These are phyloP conservation scores for Naganishia vaughanmartiniae DNA, from an alignment of 768 basidiomycete genomes.

Conservation along the genomic window DNA sequence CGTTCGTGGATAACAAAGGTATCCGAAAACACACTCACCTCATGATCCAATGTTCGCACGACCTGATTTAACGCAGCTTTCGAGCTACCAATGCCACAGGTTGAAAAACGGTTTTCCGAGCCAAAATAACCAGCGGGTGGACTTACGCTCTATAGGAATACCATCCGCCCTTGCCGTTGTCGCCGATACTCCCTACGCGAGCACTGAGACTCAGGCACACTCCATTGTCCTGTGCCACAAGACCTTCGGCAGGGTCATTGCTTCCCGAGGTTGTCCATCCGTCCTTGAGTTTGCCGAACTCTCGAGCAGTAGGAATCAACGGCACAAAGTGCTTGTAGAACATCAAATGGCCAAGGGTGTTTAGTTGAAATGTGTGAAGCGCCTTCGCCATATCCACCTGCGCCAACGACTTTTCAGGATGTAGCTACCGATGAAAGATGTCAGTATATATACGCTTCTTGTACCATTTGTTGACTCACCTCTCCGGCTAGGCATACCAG, in stretches of 20 bases:
- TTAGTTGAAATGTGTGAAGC: conserved; percentile 53
- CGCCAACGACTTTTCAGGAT: conserved; percentile 54
- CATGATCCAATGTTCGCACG: conserved; percentile 52
- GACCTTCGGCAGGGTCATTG: conserved; percentile 50
- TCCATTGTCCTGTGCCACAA: conserved; percentile 40
- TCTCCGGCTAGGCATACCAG: conserved; percentile 53
- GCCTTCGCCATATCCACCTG: conserved; percentile 44
- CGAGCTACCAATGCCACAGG: conserved; percentile 40
- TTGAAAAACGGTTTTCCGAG: neutral
- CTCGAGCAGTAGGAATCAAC: conserved; percentile 50
- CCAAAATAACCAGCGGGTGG: neutral
- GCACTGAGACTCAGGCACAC: conserved; percentile 53
- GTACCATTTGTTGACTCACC: conserved; percentile 39
- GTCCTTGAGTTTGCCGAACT: conserved; percentile 34
- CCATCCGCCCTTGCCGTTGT: conserved; percentile 54
- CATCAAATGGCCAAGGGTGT: conserved; percentile 55
- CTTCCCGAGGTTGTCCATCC: conserved; percentile 30
- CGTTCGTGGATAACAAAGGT: conserved; percentile 1
- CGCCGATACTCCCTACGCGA: conserved; percentile 53
- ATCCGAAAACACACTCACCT: conserved; percentile 40
- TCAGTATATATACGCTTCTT: neutral
- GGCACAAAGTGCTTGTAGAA: conserved; percentile 55
- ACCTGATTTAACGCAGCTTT: conserved; percentile 56
- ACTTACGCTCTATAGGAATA: conserved; percentile 49
- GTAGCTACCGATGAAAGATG: conserved; percentile 44